These are phyloP conservation scores for Schizothecium vesticola DNA, from an alignment of 495 filamentous ascomycete species.

Conservation along the genomic window DNA sequence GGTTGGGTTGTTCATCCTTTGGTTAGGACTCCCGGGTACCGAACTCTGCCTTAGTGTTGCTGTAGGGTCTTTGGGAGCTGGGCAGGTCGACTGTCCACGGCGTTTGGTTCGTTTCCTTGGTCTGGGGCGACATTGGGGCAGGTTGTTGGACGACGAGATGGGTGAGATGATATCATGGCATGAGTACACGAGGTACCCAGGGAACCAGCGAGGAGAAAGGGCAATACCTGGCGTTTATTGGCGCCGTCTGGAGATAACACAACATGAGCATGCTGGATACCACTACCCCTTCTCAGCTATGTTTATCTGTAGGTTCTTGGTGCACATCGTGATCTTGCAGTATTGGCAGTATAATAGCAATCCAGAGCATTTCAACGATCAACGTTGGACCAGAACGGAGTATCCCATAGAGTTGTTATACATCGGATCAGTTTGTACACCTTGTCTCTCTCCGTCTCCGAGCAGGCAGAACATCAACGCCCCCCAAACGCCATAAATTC, in stretches of 20 bases:
- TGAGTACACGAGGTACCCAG: neutral
- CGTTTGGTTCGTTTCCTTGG: neutral
- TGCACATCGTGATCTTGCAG: too few species aligned
- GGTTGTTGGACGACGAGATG: neutral
- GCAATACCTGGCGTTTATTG: neutral
- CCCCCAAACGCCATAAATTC: neutral
- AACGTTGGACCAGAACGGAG: neutral
- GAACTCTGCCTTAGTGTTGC: neutral
- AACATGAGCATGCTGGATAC: neutral
- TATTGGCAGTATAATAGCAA: too few species aligned
- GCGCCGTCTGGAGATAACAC: neutral
- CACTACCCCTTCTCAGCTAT: neutral
- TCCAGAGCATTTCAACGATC: neutral
- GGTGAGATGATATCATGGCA: neutral
- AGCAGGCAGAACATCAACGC: neutral
- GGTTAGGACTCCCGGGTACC: neutral
- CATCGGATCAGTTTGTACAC: neutral
- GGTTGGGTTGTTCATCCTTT: neutral
- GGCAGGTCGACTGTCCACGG: neutral
- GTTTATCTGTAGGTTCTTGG: neutral
- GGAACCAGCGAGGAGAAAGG: neutral
- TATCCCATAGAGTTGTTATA: neutral
- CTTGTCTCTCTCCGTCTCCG: neutral
- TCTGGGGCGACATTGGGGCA: neutral
- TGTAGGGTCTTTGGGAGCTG: neutral